Evolutionary conservation across 768 basidiomycete genomes (phyloP).

Genomic region (Tricholoma furcatifolium): DNA sequence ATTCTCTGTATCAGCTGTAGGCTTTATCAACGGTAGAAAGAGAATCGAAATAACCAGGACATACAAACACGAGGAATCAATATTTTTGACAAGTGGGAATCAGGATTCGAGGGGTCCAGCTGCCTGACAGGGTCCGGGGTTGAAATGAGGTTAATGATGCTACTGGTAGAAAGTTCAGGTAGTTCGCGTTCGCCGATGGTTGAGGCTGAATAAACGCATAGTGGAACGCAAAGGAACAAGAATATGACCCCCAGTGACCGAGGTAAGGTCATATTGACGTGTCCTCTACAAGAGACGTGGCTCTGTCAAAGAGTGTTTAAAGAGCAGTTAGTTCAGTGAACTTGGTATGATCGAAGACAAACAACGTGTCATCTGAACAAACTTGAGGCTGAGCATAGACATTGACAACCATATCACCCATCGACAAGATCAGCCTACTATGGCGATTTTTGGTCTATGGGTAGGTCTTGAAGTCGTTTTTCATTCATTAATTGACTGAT

Average conservation of each 20-base stretch:
- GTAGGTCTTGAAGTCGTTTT: constrained; percentile 36
- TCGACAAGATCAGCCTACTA: constrained; percentile 24
- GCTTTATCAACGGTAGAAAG: neutral
- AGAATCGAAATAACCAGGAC: constrained; percentile 24
- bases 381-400: too few relatives aligned
- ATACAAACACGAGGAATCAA: constrained; percentile 82
- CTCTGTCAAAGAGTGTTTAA: neutral
- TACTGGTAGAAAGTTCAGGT: constrained; percentile 44
- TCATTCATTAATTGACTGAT: constrained; percentile 1
- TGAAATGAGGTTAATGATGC: constrained; percentile 49
- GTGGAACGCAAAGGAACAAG: constrained; percentile 28
- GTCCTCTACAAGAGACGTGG: neutral
- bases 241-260: constrained; percentile 22
- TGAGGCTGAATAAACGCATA: constrained; percentile 32
- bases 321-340: too few relatives aligned
- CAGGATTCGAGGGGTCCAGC: constrained; percentile 61
- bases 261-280: constrained; percentile 8
- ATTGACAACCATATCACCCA: neutral
- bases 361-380: neutral
- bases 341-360: neutral
- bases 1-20: constrained; percentile 66
- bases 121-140: constrained; percentile 65
- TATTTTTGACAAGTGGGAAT: constrained; percentile 78
- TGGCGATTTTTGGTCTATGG: constrained; percentile 85
- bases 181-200: constrained; percentile 41